Evolutionary conservation across 371 early-diverging fungal genomes (phyloP).

Genomic region (Umbelopsis sp.): DNA sequence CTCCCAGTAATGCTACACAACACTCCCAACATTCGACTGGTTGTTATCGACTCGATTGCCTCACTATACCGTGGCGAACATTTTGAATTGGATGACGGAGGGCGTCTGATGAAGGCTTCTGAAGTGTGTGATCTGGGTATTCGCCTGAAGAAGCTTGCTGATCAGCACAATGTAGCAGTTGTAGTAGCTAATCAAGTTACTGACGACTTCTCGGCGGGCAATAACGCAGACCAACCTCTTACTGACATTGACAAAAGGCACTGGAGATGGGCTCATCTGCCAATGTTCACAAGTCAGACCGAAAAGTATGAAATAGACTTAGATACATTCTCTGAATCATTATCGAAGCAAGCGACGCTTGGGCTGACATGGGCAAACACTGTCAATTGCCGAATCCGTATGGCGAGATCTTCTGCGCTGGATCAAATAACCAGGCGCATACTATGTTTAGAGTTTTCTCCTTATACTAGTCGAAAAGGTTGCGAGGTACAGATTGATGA

Average conservation of each 20-base stretch:
- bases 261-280: conserved; percentile 27
- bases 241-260: conserved; percentile 32
- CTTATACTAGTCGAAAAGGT: conserved; percentile 33
- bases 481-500: conserved; percentile 40
- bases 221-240: conserved; percentile 6
- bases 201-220: conserved; percentile 26
- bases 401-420: conserved; percentile 51
- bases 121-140: conserved; percentile 65
- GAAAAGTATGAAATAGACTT: conserved; percentile 23
- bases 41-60: conserved; percentile 88
- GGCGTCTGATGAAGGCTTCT: conserved; percentile 47
- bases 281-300: conserved; percentile 21
- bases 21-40: conserved; percentile 52
- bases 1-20: conserved; percentile 64
- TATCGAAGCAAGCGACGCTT: conserved; percentile 64
- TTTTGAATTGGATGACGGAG: conserved; percentile 18
- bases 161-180: conserved; percentile 62
- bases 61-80: conserved; percentile 71
- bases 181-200: conserved; percentile 56
- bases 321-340: conserved; percentile 46
- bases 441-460: conserved; percentile 48
- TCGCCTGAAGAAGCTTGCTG: conserved; percentile 64
- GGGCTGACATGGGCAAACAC: conserved; percentile 82
- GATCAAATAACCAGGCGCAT: conserved; percentile 37
- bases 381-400: conserved; percentile 68